phyloP scores from a whole-genome alignment of 306 rosid species.

The Malus orientalis region DNA sequence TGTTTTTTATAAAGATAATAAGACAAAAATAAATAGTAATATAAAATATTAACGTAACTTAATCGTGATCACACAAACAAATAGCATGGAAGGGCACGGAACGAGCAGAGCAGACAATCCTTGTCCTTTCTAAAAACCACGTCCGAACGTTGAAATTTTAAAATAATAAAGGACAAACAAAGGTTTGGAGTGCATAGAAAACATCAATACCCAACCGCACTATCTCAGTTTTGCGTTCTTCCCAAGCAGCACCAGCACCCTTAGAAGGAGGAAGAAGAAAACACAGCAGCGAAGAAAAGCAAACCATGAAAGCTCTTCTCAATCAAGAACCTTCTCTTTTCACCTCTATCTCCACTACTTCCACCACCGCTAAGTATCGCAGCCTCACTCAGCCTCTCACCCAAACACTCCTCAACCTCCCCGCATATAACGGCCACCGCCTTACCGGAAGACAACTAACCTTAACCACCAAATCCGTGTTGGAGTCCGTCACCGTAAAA shows the following conservation, averaged over 20 bases:
- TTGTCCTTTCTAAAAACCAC: too few species aligned
- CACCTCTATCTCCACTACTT: constrained; percentile 22
- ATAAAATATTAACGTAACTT: too few species aligned
- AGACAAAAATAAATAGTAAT: too few species aligned
- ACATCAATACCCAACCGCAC: neutral
- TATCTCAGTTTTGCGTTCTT: neutral
- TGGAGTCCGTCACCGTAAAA: constrained; percentile 46
- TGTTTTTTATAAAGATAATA: too few species aligned
- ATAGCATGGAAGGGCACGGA: too few species aligned
- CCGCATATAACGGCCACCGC: constrained; percentile 12
- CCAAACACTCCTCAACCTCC: constrained; percentile 23
- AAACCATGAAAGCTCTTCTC: constrained; percentile 53
- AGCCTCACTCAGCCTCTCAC: constrained; percentile 16
- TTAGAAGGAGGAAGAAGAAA: neutral
- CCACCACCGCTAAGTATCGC: constrained; percentile 15
- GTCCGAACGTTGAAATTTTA: neutral
- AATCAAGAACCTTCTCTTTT: constrained; percentile 31
- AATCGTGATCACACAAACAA: too few species aligned
- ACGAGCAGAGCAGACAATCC: too few species aligned
- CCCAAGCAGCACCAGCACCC: neutral
- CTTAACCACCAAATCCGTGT: constrained; percentile 22
- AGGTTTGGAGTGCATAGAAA: neutral
- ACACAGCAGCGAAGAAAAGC: neutral
- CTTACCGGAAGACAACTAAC: constrained; percentile 22
- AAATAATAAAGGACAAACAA: neutral